Evolutionary conservation across 2,329 filamentous ascomycete genomes (phyloP).

Genomic region (Pseudogymnoascus sp.): DNA sequence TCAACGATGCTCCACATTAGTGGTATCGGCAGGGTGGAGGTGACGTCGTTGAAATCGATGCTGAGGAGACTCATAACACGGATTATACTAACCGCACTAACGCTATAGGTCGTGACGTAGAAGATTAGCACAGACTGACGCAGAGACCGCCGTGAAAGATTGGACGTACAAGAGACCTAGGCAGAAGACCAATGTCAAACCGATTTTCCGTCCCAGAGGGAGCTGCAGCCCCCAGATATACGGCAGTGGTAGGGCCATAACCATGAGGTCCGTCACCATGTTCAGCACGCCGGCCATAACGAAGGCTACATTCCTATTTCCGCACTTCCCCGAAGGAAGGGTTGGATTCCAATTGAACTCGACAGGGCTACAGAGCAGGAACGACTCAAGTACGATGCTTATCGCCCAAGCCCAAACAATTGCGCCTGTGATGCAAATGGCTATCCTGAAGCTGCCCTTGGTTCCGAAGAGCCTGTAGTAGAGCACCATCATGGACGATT

Average conservation of each 20-base stretch:
- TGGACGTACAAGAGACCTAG: constrained; percentile 27
- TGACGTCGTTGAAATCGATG: constrained; percentile 19
- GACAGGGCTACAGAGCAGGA: constrained; percentile 13
- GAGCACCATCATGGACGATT: constrained; percentile 12
- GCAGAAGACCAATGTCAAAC: constrained; percentile 29
- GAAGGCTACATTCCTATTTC: constrained; percentile 6
- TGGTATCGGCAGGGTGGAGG: constrained; percentile 10
- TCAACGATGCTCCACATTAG: constrained; percentile 29
- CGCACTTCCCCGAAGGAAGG: constrained; percentile 5
- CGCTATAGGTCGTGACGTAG: background rate
- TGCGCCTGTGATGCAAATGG: constrained; percentile 8
- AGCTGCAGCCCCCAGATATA: constrained; percentile 30
- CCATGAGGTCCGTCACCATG: constrained; percentile 30
- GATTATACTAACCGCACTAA: constrained; percentile 9
- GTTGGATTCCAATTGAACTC: constrained; percentile 15
- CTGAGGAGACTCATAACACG: constrained; percentile 20
- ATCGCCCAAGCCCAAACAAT: constrained; percentile 11
- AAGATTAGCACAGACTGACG: background rate
- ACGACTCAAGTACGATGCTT: constrained; percentile 11
- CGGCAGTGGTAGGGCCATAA: constrained; percentile 29
- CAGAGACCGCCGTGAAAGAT: background rate
- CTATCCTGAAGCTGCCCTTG: constrained; percentile 10
- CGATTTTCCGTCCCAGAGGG: constrained; percentile 26
- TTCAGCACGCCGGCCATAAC: constrained; percentile 19
- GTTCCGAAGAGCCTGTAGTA: constrained; percentile 14